These are phyloP conservation scores for Macrophomina tecta DNA, from an alignment of 2,329 filamentous ascomycete species.

Conservation along the genomic window DNA sequence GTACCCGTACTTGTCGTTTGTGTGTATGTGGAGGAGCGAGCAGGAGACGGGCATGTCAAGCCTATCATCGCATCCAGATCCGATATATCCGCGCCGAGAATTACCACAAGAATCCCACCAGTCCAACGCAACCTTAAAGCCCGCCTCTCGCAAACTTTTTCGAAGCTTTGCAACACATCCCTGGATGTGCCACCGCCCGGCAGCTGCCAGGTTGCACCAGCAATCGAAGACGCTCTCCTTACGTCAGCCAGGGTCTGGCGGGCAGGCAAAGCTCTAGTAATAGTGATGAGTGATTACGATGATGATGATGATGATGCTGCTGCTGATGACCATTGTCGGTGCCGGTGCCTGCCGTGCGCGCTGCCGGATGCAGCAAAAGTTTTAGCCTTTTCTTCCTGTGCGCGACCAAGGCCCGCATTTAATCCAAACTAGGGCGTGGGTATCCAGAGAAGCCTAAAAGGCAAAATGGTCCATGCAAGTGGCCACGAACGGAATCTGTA, in stretches of 20 bases:
- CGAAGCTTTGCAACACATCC: slow-evolving; percentile 21
- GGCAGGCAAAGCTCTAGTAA: neutral
- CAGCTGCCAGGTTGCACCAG: slow-evolving; percentile 16
- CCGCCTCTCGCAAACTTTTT: slow-evolving; percentile 22
- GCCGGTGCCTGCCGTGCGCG: neutral
- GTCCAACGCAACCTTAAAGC: slow-evolving; percentile 16
- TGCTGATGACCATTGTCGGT: neutral
- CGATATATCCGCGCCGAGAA: slow-evolving; percentile 22
- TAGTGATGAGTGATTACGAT: neutral
- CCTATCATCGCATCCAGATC: neutral
- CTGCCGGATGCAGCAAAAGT: slow-evolving; percentile 13
- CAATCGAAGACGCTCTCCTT: slow-evolving; percentile 16
- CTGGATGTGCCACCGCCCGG: slow-evolving; percentile 19
- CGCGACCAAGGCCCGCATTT: slow-evolving; percentile 21
- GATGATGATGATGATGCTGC: too few relatives aligned
- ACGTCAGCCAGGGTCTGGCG: slow-evolving; percentile 18
- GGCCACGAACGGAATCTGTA: neutral
- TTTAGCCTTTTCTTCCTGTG: neutral
- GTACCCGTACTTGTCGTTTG: neutral
- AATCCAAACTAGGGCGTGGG: slow-evolving; percentile 22
- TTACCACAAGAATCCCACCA: neutral
- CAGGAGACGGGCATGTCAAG: neutral
- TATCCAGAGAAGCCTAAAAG: slow-evolving; percentile 8
- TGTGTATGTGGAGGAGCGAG: neutral
- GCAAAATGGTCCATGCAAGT: slow-evolving; percentile 14